These are phyloP conservation scores for Setomelanomma holmii DNA, from an alignment of 2,329 filamentous ascomycete genomes.

Conservation along the genomic window DNA sequence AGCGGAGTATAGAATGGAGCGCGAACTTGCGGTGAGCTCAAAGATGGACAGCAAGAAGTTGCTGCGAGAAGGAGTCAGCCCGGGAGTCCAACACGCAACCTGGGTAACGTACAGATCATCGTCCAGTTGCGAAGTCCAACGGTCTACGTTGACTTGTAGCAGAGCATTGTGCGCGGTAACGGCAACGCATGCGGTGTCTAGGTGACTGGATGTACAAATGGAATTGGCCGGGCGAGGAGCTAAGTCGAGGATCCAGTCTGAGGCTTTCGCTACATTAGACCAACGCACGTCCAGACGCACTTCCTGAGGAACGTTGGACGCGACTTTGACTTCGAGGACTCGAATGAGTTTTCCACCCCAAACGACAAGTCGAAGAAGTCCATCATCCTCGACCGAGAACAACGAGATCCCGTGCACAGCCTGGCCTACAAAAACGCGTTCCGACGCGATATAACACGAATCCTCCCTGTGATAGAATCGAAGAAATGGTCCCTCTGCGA, in stretches of 20 bases:
- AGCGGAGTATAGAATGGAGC: constrained; percentile 88
- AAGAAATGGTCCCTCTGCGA: constrained; percentile 54
- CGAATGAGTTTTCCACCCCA: constrained; percentile 57
- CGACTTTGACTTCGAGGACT: constrained; percentile 43
- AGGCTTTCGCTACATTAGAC: constrained; percentile 29
- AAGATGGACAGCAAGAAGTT: constrained; percentile 49
- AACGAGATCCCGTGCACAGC: constrained; percentile 76
- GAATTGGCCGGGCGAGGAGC: constrained; percentile 20
- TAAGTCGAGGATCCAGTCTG: constrained; percentile 50
- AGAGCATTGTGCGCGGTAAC: constrained; percentile 91
- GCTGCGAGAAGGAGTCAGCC: constrained; percentile 12
- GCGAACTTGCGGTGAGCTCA: constrained; percentile 68
- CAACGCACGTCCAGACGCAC: constrained; percentile 20
- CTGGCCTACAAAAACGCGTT: constrained; percentile 70
- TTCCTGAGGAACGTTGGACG: constrained; percentile 30
- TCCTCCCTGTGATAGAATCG: constrained; percentile 45
- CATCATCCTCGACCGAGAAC: constrained; percentile 24
- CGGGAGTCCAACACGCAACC: too few relatives aligned
- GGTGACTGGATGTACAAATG: constrained; percentile 10
- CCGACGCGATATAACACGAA: constrained; percentile 32
- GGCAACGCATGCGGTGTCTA: constrained; percentile 29
- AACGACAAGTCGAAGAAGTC: constrained; percentile 37
- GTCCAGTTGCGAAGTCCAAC: constrained; percentile 3
- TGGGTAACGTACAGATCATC: too few relatives aligned
- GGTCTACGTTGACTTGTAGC: constrained; percentile 55